Percentiles rank a stretch among this genome's conserved stretches.
Conservation (phyloP, 23 red algal genomes). For the Gracilaria domingensis region DNA sequence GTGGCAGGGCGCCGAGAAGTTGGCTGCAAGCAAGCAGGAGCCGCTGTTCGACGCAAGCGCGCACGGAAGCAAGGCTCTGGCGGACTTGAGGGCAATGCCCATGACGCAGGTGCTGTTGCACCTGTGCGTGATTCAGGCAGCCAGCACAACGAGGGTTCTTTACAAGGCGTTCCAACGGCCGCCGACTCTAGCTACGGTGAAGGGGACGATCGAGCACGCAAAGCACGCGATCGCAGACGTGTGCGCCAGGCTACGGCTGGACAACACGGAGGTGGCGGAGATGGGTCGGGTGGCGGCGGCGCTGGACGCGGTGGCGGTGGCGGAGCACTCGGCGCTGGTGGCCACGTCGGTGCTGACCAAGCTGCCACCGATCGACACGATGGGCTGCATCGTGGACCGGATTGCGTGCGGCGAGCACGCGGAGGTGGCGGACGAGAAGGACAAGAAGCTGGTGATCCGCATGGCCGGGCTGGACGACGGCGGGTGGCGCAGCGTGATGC, state of each 20-base stretch:
- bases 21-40: slow-evolving; percentile 43
- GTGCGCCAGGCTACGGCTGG: slow-evolving; percentile 18
- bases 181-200: slow-evolving; percentile 37
- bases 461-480: slow-evolving; percentile 73
- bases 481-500: slow-evolving; percentile 55
- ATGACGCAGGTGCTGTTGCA: slow-evolving; percentile 67
- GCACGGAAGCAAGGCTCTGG: slow-evolving; percentile 66
- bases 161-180: slow-evolving; percentile 40
- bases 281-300: slow-evolving; percentile 24
- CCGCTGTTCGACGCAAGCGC: slow-evolving; percentile 63
- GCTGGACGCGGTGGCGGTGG: slow-evolving; percentile 35
- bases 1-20: slow-evolving; percentile 40
- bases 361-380: slow-evolving; percentile 45
- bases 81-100: slow-evolving; percentile 68
- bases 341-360: slow-evolving; percentile 59
- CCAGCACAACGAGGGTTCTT: slow-evolving; percentile 6
- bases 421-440: slow-evolving; percentile 42
- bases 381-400: slow-evolving; percentile 37
- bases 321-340: slow-evolving; percentile 54
- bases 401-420: slow-evolving; percentile 46
- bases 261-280: slow-evolving; percentile 37
- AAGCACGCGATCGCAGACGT: slow-evolving; percentile 30
- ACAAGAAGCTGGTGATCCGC: slow-evolving; percentile 32
- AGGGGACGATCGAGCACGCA: slow-evolving; percentile 14
- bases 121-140: slow-evolving; percentile 45